phyloP scores from a whole-genome alignment of 1,284 basidiomycete genomes.

The Fomitopsis schrenkii region DNA sequence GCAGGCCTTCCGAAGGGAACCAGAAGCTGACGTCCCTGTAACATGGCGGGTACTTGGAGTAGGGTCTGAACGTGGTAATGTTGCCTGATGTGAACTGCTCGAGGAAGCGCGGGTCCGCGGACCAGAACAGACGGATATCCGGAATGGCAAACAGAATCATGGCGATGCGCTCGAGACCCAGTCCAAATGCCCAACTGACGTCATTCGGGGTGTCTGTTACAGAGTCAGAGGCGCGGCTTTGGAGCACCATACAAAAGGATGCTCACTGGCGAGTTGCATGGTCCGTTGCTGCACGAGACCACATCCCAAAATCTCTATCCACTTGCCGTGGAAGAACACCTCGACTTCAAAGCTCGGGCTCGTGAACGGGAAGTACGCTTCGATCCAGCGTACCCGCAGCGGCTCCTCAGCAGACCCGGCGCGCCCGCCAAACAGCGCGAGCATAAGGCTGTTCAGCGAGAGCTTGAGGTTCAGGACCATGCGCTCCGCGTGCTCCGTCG shows the following conservation, averaged over 20 bases:
- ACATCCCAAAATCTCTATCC: constrained; percentile 95
- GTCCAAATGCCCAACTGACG: constrained; percentile 97
- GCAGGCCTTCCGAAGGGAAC: constrained; percentile 62
- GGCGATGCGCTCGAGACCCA: constrained; percentile 95
- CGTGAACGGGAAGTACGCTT: constrained; percentile 98
- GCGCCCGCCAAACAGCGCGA: constrained; percentile 74
- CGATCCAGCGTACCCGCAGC: constrained; percentile 92
- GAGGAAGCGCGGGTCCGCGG: constrained; percentile 82
- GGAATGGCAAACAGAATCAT: constrained; percentile 98
- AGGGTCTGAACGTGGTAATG: constrained; percentile 80
- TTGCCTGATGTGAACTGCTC: constrained; percentile 80
- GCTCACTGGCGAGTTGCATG: constrained; percentile 76
- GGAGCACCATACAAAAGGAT: constrained; percentile 26
- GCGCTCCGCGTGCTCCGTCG: constrained; percentile 65
- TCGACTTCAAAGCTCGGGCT: constrained; percentile 98
- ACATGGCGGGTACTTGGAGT: constrained; percentile 87
- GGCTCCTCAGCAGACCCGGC: constrained; percentile 55
- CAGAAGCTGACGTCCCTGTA: constrained; percentile 94
- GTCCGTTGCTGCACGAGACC: constrained; percentile 92
- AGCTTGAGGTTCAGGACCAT: constrained; percentile 88
- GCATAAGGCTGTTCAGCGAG: constrained; percentile 85
- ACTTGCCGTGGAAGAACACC: constrained; percentile 93
- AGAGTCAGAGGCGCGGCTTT: constrained; percentile 1
- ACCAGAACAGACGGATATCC: constrained; percentile 99
- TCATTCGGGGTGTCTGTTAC: constrained; percentile 71